Conservation (phyloP, 2,329 filamentous ascomycete species). For the Atkinsonella texensis region DNA sequence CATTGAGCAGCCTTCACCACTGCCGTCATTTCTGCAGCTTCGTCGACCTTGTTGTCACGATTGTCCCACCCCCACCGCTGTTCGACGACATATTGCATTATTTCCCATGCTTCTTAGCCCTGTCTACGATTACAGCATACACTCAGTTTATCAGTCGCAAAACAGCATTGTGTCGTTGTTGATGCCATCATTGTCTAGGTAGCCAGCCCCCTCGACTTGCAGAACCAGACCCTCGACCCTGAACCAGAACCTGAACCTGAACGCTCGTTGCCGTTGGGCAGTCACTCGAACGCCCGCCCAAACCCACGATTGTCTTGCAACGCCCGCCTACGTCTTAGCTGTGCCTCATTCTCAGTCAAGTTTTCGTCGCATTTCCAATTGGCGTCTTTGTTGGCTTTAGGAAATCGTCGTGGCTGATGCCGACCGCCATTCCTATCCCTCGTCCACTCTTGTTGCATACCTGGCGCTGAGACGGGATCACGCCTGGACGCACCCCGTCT, state of each 20-base stretch:
- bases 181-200: not conserved
- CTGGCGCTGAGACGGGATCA: conserved; percentile 18
- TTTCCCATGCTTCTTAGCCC: not conserved
- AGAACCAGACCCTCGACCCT: conserved; percentile 5
- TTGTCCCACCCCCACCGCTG: not conserved
- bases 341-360: conserved; percentile 8
- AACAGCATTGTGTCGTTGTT: not conserved
- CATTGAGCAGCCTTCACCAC: not conserved
- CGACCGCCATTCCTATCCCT: conserved; percentile 20
- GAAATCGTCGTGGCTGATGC: conserved; percentile 22
- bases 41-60: not conserved
- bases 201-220: conserved; percentile 3
- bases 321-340: conserved; percentile 9
- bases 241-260: conserved; percentile 1
- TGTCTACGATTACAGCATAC: not conserved
- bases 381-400: conserved; percentile 11
- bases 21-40: conserved; percentile 3
- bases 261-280: conserved; percentile 10
- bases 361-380: conserved; percentile 16
- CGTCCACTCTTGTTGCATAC: conserved; percentile 20
- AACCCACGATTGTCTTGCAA: conserved; percentile 10
- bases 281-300: conserved; percentile 18
- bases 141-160: not conserved
- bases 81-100: not conserved
- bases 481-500: conserved; percentile 1